Percentiles rank a stretch among this genome's conserved stretches.
phyloP scores from a whole-genome alignment of 176 grass and related monocot species.

The Ampelocalamus luodianensis region DNA sequence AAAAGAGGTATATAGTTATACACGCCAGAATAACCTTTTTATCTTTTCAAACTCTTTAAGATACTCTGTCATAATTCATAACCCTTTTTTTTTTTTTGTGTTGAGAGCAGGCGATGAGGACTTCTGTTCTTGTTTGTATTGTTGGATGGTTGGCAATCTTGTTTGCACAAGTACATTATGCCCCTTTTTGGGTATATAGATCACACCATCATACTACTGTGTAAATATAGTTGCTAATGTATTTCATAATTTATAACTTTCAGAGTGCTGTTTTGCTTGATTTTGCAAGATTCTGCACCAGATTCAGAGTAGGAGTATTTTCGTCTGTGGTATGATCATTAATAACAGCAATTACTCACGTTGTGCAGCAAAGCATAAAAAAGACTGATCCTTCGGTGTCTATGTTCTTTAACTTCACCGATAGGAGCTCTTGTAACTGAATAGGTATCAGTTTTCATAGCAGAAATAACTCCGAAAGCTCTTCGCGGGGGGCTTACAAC shows the following conservation, averaged over 20 bases:
- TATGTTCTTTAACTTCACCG: conserved; percentile 5
- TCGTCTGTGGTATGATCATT: conserved; percentile 57
- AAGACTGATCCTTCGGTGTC: background rate
- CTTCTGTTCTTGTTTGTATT: conserved; percentile 54
- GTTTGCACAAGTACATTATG: conserved; percentile 41
- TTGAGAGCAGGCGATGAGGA: conserved; percentile 59
- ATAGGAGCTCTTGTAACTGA: background rate
- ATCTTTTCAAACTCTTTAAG: background rate
- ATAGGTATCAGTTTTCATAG: conserved; percentile 73
- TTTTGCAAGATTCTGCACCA: conserved; percentile 52
- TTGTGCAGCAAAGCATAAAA: background rate
- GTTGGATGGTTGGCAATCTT: conserved; percentile 63
- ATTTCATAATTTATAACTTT: background rate
- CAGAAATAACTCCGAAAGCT: conserved; percentile 68
- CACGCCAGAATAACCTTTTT: background rate
- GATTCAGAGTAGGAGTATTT: conserved; percentile 62
- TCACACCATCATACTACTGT: background rate
- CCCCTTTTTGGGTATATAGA: background rate
- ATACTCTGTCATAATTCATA: conserved; percentile 7
- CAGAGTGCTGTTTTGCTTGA: conserved; percentile 44
- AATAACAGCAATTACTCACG: background rate
- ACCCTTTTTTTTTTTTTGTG: background rate
- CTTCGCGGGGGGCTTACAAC: conserved; percentile 58
- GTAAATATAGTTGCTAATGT: background rate
- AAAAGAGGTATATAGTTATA: conserved; percentile 49